Evolutionary conservation across 495 filamentous ascomycete genomes (phyloP).

Genomic region (Stereocaulon alpinum): DNA sequence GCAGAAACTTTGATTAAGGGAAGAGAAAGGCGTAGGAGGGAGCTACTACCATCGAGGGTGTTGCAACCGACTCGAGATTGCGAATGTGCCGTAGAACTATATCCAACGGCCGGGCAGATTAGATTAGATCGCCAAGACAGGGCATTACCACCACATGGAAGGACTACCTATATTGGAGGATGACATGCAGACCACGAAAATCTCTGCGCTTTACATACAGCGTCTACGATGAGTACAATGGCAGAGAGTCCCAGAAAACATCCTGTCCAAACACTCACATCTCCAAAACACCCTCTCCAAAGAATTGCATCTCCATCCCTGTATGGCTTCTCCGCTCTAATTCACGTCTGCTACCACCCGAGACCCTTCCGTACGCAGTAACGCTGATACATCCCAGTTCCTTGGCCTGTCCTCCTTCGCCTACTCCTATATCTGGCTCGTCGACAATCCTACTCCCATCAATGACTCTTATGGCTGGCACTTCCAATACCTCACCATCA

Average conservation of each 20-base stretch:
- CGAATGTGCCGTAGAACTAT: not conserved
- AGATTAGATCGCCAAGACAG: slow-evolving; percentile 6
- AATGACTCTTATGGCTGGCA: slow-evolving; percentile 72
- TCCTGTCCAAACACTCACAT: slow-evolving; percentile 59
- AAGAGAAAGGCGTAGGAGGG: not conserved
- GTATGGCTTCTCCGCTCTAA: slow-evolving; percentile 51
- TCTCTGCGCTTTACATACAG: not conserved
- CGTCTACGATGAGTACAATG: not conserved
- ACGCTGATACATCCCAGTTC: slow-evolving; percentile 28
- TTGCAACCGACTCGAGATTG: not conserved
- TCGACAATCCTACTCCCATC: slow-evolving; percentile 16
- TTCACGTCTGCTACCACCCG: slow-evolving; percentile 47
- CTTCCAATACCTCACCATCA: slow-evolving; percentile 76
- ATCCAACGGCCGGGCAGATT: not conserved
- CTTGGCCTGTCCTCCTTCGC: slow-evolving; percentile 41
- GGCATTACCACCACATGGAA: too few species aligned
- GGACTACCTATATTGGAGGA: not conserved
- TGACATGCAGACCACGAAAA: not conserved
- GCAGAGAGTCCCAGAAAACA: slow-evolving; percentile 33
- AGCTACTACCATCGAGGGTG: not conserved
- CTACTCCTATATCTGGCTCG: slow-evolving; percentile 21
- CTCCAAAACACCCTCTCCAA: slow-evolving; percentile 69
- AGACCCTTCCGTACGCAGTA: slow-evolving; percentile 8
- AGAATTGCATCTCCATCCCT: slow-evolving; percentile 55
- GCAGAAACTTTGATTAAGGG: not conserved